Evolutionary conservation across 176 grass and related monocot species (phyloP).

Genomic region (Metroxylon sagu): DNA sequence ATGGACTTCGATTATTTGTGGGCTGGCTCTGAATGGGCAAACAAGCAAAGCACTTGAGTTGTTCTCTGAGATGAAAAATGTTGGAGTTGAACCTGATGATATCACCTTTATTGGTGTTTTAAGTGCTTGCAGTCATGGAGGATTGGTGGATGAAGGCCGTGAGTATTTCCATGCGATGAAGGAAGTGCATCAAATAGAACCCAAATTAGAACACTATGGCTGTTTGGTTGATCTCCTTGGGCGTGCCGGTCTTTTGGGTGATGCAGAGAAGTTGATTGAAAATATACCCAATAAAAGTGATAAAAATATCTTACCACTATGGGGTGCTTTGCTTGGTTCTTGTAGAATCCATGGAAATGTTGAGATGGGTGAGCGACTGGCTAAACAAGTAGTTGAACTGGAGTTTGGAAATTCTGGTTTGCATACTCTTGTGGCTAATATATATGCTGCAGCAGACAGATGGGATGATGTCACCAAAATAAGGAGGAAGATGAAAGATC

Average conservation of each 20-base stretch:
- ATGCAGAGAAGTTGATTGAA: slow-evolving; percentile 45
- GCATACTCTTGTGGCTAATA: slow-evolving; percentile 53
- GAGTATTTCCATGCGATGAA: slow-evolving; percentile 39
- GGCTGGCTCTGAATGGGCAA: slow-evolving; percentile 48
- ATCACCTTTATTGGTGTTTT: slow-evolving; percentile 49
- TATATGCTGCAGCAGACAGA: slow-evolving; percentile 49
- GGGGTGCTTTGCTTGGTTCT: slow-evolving; percentile 42
- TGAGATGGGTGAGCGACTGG: slow-evolving; percentile 42
- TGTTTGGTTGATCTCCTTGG: slow-evolving; percentile 57
- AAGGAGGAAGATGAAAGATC: slow-evolving; percentile 44
- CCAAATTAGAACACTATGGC: slow-evolving; percentile 50
- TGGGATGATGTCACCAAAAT: slow-evolving; percentile 48
- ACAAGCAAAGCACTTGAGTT: slow-evolving; percentile 42
- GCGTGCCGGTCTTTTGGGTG: slow-evolving; percentile 44
- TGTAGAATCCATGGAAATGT: slow-evolving; percentile 47
- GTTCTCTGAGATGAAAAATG: slow-evolving; percentile 42
- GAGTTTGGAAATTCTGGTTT: slow-evolving; percentile 27
- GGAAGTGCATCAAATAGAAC: slow-evolving; percentile 37
- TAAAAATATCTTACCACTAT: slow-evolving; percentile 35
- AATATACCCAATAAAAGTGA: slow-evolving; percentile 16
- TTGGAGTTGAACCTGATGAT: slow-evolving; percentile 27
- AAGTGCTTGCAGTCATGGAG: slow-evolving; percentile 57
- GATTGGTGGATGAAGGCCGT: slow-evolving; percentile 50
- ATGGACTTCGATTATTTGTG: slow-evolving; percentile 59
- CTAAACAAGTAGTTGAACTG: slow-evolving; percentile 28